These are phyloP conservation scores for Saccharomycopsis amapae DNA, from an alignment of 805 yeast species.

Conservation along the genomic window DNA sequence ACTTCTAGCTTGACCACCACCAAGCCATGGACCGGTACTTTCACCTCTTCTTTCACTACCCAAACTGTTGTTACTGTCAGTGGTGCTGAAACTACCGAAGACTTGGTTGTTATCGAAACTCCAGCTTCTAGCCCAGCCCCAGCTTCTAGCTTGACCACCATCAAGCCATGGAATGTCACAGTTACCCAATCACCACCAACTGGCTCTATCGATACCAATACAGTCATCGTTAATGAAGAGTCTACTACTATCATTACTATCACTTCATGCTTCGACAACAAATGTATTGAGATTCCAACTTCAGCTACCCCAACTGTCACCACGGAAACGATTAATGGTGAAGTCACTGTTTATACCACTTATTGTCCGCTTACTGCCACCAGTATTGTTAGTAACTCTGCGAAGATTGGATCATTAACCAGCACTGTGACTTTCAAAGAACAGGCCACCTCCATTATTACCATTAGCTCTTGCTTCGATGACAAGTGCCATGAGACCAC, in stretches of 20 bases:
- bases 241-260: neutral
- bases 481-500: too few species aligned
- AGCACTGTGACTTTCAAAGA: too few species aligned
- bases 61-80: neutral
- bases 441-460: too few species aligned
- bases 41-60: neutral
- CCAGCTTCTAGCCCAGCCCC: neutral
- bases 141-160: neutral
- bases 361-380: neutral
- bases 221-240: neutral
- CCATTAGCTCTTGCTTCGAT: too few species aligned
- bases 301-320: neutral
- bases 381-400: too few species aligned
- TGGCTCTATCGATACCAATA: neutral
- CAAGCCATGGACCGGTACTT: neutral
- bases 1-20: neutral
- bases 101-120: neutral
- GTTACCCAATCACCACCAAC: neutral
- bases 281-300: neutral
- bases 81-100: neutral
- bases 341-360: neutral
- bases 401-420: too few species aligned
- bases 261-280: neutral
- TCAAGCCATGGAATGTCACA: neutral
- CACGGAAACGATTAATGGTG: neutral